A percentile compares a stretch with the other conserved stretches of the same genome.
These are phyloP conservation scores for Parsonsia alboflavescens DNA, from an alignment of 257 asterid genomes.

Conservation along the genomic window DNA sequence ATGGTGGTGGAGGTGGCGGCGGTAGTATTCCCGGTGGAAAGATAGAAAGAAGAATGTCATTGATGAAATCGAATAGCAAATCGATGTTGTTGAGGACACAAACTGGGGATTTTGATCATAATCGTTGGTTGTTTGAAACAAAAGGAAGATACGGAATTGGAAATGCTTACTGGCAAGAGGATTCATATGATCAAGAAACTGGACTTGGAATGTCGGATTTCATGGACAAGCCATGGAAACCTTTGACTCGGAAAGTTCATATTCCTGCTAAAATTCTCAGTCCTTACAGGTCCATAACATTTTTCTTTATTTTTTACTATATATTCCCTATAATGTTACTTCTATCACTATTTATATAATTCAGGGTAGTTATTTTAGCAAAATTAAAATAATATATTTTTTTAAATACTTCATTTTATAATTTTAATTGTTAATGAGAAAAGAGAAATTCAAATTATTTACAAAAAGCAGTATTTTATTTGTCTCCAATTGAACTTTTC, in stretches of 20 bases:
- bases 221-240: constrained; percentile 97
- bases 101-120: constrained; percentile 90
- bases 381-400: too few relatives aligned
- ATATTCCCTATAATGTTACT: too few relatives aligned
- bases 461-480: too few relatives aligned
- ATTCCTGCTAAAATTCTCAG: constrained; percentile 68
- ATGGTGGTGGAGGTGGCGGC: constrained; percentile 20
- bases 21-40: constrained; percentile 31
- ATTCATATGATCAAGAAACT: constrained; percentile 59
- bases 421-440: too few relatives aligned
- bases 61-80: constrained; percentile 48
- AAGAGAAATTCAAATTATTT: too few relatives aligned
- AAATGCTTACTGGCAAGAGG: constrained; percentile 87
- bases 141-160: constrained; percentile 96
- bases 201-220: constrained; percentile 95
- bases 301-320: too few relatives aligned
- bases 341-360: too few relatives aligned
- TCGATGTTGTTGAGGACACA: constrained; percentile 85
- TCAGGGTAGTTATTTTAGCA: too few relatives aligned
- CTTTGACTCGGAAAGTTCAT: constrained; percentile 70
- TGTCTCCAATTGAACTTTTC: too few relatives aligned
- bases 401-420: too few relatives aligned
- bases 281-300: constrained; percentile 63
- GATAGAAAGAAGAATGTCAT: constrained; percentile 64
- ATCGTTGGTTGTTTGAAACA: constrained; percentile 84